Base-by-base conservation (phyloP, 2,329 filamentous ascomycete genomes). In the Alternaria consortialis region DNA sequence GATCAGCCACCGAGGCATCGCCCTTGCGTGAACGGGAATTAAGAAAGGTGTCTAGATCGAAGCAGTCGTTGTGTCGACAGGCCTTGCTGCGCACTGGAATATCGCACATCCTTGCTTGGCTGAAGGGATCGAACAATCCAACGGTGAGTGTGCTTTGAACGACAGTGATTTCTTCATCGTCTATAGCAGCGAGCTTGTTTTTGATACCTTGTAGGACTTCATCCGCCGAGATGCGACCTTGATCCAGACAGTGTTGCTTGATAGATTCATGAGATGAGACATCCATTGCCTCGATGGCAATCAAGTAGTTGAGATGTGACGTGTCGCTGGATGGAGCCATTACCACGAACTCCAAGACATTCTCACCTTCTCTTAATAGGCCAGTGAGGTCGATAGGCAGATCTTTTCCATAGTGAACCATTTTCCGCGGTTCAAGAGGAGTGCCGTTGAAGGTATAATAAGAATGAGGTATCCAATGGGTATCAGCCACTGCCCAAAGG, bases 31-130 rank as follows among this genome's bases (percentile, higher is more conserved):
- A 61, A 42, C 63, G 77, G 40, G 67, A 82, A 13, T 83, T 78
- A 8, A 99, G 85, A 82, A 92, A 98, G 1, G 87, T 94, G 20
- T 91, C 86, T 7, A 97, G 87, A 75, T 98, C 94, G 74, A 98
- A 97, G 74, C 93, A 97, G 74, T 97, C 92, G 36, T 90, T 82
- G 74, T 99, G 94, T 25, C 82, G 81, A 76, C 95, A 99, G 3
- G 77, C 69, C 7, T 72, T 80, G 27, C 92, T 89, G 29, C 94
- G 89, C 2, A 90, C 92, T 1, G 95, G 94, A 0, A 85, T 83
- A 5, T 86, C 81, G 74, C 91, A 93, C 11, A 95, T 78, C 7
- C 66, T 71, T 36, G 74, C 76, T 40, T 74, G 76, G 48, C 75
- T 79, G 65, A 83, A 81, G 0, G 84, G 83, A 55, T 85, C 84